Conservation (phyloP, 257 asterid species). For the Dorcoceras hygrometricum region DNA sequence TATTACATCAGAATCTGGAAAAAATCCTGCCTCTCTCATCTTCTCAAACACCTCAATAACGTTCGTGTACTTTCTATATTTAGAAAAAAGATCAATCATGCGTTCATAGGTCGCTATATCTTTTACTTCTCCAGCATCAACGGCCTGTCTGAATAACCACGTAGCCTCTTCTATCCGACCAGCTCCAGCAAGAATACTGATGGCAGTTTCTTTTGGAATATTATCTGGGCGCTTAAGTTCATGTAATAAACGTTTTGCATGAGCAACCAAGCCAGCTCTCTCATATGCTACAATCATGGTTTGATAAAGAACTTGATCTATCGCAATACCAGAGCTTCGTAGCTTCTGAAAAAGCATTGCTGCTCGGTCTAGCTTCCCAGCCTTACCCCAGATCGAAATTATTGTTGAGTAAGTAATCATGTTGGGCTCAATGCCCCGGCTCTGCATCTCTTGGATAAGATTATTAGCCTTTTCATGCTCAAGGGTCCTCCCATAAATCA, state of each 20-base stretch:
- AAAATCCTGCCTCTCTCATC: constrained; percentile 69
- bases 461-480: constrained; percentile 95
- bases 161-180: constrained; percentile 94
- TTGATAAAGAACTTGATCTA: constrained; percentile 89
- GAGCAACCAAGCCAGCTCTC: constrained; percentile 84
- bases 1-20: constrained; percentile 61
- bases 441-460: constrained; percentile 85
- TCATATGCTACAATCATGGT: constrained; percentile 92
- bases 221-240: constrained; percentile 86
- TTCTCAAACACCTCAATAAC: constrained; percentile 77
- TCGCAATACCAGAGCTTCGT: constrained; percentile 68
- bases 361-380: constrained; percentile 77
- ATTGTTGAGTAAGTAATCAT: constrained; percentile 85
- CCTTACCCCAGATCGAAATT: constrained; percentile 90
- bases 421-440: constrained; percentile 78
- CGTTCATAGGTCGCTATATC: constrained; percentile 60
- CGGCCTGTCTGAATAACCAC: constrained; percentile 85
- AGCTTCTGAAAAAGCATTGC: constrained; percentile 88
- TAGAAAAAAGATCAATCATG: constrained; percentile 70
- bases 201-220: constrained; percentile 82
- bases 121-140: constrained; percentile 74
- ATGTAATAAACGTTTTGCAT: constrained; percentile 71
- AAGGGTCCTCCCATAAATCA: constrained; percentile 82
- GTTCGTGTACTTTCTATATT: constrained; percentile 58
- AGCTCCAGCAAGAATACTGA: constrained; percentile 72